phyloP scores from a whole-genome alignment of 495 filamentous ascomycete genomes.

The Annulohypoxylon nitens region DNA sequence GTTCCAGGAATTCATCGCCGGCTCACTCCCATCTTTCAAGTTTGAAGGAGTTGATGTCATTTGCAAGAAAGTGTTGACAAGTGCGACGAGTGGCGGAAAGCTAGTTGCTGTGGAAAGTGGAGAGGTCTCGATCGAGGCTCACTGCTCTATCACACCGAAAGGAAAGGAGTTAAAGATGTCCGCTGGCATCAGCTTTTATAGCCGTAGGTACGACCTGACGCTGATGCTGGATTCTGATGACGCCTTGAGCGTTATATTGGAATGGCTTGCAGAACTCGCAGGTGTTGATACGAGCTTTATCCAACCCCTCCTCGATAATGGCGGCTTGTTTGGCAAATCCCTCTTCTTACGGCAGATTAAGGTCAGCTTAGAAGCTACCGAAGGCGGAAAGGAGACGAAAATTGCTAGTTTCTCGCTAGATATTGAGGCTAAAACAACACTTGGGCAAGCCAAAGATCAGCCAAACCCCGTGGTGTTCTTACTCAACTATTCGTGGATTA shows the following conservation, averaged over 20 bases:
- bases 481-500: background rate
- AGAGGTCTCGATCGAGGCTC: background rate
- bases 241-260: background rate
- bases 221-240: constrained; percentile 1
- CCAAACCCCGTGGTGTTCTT: background rate
- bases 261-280: constrained; percentile 2
- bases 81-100: background rate
- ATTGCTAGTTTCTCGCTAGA: background rate
- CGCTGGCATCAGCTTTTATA: constrained; percentile 3
- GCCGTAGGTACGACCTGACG: constrained; percentile 1
- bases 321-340: background rate
- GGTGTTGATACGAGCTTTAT: background rate
- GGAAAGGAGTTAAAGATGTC: background rate
- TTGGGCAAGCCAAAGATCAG: background rate
- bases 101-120: background rate
- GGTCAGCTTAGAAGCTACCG: background rate
- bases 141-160: background rate
- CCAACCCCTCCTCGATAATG: constrained; percentile 4
- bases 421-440: constrained; percentile 3
- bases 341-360: background rate
- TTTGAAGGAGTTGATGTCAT: background rate
- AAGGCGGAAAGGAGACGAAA: background rate
- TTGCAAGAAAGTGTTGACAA: constrained; percentile 2
- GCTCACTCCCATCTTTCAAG: background rate
- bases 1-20: background rate